Percentiles rank a stretch among this genome's conserved stretches.
These are phyloP conservation scores for Micromonas pusilla DNA, from an alignment of 139 green algal species.

Conservation along the genomic window DNA sequence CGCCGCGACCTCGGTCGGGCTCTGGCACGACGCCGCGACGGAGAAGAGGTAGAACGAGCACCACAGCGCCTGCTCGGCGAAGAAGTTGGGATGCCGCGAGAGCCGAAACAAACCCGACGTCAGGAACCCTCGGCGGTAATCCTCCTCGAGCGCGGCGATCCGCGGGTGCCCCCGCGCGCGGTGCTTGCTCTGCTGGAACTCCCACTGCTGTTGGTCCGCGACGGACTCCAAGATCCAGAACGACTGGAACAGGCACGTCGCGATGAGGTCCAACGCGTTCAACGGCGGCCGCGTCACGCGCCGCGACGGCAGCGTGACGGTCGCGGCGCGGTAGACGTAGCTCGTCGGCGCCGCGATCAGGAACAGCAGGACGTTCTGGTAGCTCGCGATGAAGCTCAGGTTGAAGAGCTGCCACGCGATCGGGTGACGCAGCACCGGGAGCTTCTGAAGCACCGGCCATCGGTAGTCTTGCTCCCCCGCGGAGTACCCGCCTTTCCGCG, in stretches of 20 bases:
- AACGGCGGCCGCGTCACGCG: slow-evolving; percentile 4
- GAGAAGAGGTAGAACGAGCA: slow-evolving; percentile 25
- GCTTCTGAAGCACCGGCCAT: slow-evolving; percentile 20
- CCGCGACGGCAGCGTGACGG: too few species aligned
- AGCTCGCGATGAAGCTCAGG: slow-evolving; percentile 29
- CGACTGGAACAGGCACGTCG: background rate
- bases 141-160: background rate
- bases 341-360: slow-evolving; percentile 19
- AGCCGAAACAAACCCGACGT: slow-evolving; percentile 23
- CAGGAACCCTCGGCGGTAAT: slow-evolving; percentile 31
- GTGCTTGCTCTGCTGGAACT: slow-evolving; percentile 28
- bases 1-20: background rate
- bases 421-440: background rate
- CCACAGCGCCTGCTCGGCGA: slow-evolving; percentile 32
- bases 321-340: background rate
- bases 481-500: slow-evolving; percentile 33
- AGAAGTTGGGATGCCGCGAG: slow-evolving; percentile 38
- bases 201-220: slow-evolving; percentile 38
- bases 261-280: slow-evolving; percentile 18
- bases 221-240: slow-evolving; percentile 14
- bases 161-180: background rate
- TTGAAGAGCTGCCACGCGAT: slow-evolving; percentile 28
- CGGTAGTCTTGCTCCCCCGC: slow-evolving; percentile 34
- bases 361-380: slow-evolving; percentile 31
- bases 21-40: slow-evolving; percentile 3